Percentiles rank a stretch among this genome's conserved stretches.
Evolutionary conservation across 495 filamentous ascomycete genomes (phyloP).

Genomic region (Extremus antarcticus): DNA sequence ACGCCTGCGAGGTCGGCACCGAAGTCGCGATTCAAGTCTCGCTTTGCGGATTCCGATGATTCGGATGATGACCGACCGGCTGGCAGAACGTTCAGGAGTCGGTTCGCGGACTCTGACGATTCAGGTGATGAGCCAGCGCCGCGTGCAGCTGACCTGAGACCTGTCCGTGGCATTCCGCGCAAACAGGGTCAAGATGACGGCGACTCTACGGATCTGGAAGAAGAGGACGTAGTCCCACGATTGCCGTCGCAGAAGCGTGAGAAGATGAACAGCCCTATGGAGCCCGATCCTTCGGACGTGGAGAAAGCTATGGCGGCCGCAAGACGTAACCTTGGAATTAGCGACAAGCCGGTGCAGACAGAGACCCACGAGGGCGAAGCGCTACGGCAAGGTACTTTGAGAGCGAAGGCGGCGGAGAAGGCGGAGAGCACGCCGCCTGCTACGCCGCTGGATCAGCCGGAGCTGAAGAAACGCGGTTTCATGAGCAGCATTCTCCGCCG

Average conservation of each 20-base stretch:
- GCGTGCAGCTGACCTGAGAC: too few relatives aligned
- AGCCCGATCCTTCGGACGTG: conserved; percentile 13
- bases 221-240: conserved; percentile 16
- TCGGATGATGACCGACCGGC: conserved; percentile 29
- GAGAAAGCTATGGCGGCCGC: conserved; percentile 25
- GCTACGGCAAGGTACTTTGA: conserved; percentile 11
- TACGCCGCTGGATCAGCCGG: background rate
- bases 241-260: conserved; percentile 5
- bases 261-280: background rate
- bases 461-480: conserved; percentile 11
- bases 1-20: conserved; percentile 34
- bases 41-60: conserved; percentile 62
- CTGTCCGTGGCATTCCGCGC: conserved; percentile 56
- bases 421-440: background rate
- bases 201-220: conserved; percentile 55
- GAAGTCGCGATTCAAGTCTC: conserved; percentile 37
- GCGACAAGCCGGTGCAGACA: conserved; percentile 11
- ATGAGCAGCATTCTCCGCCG: conserved; percentile 18
- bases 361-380: conserved; percentile 1
- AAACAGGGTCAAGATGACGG: conserved; percentile 42
- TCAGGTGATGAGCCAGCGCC: conserved; percentile 41
- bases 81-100: conserved; percentile 52
- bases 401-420: background rate
- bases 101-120: conserved; percentile 76
- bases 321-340: conserved; percentile 15